A percentile compares a stretch with the other conserved stretches of the same genome.
These are phyloP conservation scores for Syncephalastrum contaminatum DNA, from an alignment of 371 early-diverging fungal species.

Conservation along the genomic window DNA sequence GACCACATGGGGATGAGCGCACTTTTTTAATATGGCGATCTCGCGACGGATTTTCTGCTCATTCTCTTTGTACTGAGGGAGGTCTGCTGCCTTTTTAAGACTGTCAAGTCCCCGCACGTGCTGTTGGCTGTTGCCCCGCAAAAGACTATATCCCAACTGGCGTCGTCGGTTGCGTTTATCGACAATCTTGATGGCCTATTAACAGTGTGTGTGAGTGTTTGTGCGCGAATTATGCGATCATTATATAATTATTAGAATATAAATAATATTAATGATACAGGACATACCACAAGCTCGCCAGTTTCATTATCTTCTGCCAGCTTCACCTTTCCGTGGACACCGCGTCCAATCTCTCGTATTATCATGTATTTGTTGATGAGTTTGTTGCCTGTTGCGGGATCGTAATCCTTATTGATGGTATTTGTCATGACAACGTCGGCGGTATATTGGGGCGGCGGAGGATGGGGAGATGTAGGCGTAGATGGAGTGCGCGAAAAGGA, in stretches of 20 bases:
- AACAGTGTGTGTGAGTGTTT: no score
- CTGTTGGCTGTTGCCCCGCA: conserved; percentile 39
- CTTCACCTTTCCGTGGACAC: conserved; percentile 96
- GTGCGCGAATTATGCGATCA: no score
- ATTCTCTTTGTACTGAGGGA: conserved; percentile 45
- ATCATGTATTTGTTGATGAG: conserved; percentile 94
- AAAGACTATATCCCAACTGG: conserved; percentile 55
- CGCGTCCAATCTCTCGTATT: conserved; percentile 88
- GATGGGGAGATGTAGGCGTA: conserved; percentile 14
- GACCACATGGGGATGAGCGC: conserved; percentile 92
- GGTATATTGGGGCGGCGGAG: neutral
- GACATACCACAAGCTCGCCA: conserved; percentile 70
- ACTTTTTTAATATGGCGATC: conserved; percentile 95
- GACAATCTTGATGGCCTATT: conserved; percentile 84
- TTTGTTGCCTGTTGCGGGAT: conserved; percentile 85
- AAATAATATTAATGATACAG: neutral
- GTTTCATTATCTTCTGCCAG: conserved; percentile 79
- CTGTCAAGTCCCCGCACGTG: conserved; percentile 15
- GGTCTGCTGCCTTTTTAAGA: conserved; percentile 19
- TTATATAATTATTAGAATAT: neutral
- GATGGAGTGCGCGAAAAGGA: conserved; percentile 19
- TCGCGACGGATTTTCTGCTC: conserved; percentile 91
- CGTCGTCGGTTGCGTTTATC: conserved; percentile 74
- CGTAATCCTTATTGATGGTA: conserved; percentile 77
- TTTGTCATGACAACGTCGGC: conserved; percentile 49